Conservation (phyloP, 345 rosid species). For the Nephelium lappaceum region DNA sequence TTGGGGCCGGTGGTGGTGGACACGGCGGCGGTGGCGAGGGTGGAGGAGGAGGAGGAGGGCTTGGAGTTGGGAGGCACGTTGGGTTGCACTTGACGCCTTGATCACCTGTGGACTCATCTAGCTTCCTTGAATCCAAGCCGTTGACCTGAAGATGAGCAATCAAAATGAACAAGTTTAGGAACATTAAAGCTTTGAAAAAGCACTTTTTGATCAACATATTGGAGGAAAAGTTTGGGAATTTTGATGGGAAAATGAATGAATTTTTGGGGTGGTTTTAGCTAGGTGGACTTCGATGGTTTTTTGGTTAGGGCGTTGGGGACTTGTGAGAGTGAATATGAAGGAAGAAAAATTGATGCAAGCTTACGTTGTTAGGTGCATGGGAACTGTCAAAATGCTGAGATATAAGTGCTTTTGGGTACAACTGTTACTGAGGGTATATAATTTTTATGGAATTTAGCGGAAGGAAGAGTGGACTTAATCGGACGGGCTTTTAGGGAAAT, state of each 20-base stretch:
- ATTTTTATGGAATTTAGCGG: background rate
- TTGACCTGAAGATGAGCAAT: slow-evolving; percentile 9
- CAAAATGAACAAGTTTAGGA: slow-evolving; percentile 2
- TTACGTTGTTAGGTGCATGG: slow-evolving; percentile 37
- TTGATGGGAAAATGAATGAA: background rate
- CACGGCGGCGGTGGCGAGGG: slow-evolving; percentile 27
- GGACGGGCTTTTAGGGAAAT: slow-evolving; percentile 21
- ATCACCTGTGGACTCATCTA: slow-evolving; percentile 29
- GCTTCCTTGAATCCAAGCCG: slow-evolving; percentile 30
- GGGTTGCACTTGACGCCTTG: slow-evolving; percentile 43
- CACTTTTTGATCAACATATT: slow-evolving; percentile 8
- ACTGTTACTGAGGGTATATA: background rate
- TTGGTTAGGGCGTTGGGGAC: background rate
- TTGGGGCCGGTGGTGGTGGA: slow-evolving; percentile 38
- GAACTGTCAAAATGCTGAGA: background rate
- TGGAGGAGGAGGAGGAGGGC: slow-evolving; percentile 30
- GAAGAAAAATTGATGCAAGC: background rate
- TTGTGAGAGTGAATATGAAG: background rate
- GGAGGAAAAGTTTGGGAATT: background rate
- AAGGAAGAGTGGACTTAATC: slow-evolving; percentile 23
- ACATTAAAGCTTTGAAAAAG: background rate
- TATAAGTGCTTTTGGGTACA: background rate
- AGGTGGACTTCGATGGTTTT: too few species aligned
- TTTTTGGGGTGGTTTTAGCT: background rate
- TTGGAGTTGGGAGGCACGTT: slow-evolving; percentile 37